Evolutionary conservation across 2,329 filamentous ascomycete species (phyloP), one percentile per base, ranked within the genome.

Genomic region (Pestalotiopsis sp.): DNA sequence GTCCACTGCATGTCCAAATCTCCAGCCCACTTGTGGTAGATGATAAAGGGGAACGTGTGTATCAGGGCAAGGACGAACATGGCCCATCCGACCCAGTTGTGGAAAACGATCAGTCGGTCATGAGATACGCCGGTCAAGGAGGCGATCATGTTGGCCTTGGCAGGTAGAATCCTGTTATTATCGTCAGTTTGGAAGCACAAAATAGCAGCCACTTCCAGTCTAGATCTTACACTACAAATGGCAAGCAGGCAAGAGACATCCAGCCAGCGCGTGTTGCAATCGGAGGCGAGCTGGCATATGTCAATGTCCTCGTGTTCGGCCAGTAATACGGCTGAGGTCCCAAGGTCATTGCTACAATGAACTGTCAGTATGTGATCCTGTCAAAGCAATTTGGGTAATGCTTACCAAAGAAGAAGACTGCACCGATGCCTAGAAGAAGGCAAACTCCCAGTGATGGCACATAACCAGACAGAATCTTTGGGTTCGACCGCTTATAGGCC

Each of bases 1-100:
- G 81, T 79, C 77, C 83, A 88, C 68, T 82, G 72, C 45, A 72
- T 74, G 9, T 80, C 78, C 81, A 89, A 85, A 58, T 86, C 82
- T 3, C 84, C 83, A 56, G 80, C 82, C 68, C 78, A 75, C 25
- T 84, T 80, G 70, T 88, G 80, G 70, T 82, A 86, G 1, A 90
- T 78, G 68, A 90, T 84, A 72, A 88, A 90, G 0, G 88, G 88
- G 64, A 90, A 89, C 0, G 87, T 89, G 72, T 90, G 88, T 5
- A 90, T 72, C 3, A 90, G 77, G 0, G 86, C 86, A 0, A 89
- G 79, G 20, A 85, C 78, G 68, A 89, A 88, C 80, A 89, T 87
- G 39, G 85, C 86, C 76, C 86, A 88, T 59, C 82, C 82, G 3
- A 83, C 80, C 85, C 85, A 88, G 63, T 82, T 81, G 72, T 89